Conservation (phyloP, 257 asterid genomes). For the Rubia yunnanensis region DNA sequence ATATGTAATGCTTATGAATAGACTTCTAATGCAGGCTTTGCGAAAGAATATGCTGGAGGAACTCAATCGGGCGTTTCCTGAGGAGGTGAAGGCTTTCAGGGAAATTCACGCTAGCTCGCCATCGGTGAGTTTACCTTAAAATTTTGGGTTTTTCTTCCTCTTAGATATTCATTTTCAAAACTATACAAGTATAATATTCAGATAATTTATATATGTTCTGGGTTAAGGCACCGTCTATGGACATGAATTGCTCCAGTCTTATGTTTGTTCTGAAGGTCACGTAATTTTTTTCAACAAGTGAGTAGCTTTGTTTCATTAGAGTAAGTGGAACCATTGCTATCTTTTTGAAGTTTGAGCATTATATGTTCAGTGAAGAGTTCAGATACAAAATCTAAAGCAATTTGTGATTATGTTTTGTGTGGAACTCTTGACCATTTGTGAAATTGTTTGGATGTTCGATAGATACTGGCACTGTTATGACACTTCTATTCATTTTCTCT, state of each 20-base stretch:
- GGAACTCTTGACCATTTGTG: neutral
- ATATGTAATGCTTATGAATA: too few species aligned
- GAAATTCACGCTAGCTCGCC: slow-evolving; percentile 76
- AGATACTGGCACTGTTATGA: too few species aligned
- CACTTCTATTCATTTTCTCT: neutral
- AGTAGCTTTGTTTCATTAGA: neutral
- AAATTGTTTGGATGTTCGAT: neutral
- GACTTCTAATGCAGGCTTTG: too few species aligned
- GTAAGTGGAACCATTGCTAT: neutral
- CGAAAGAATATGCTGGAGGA: too few species aligned
- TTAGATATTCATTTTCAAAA: neutral
- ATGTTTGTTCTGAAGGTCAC: too few species aligned
- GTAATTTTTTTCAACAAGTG: too few species aligned
- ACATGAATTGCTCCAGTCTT: neutral
- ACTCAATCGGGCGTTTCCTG: slow-evolving; percentile 77
- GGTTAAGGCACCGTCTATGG: neutral
- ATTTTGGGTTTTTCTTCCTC: neutral
- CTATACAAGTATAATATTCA: too few species aligned
- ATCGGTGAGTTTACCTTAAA: slow-evolving; percentile 43
- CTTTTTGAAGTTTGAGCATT: neutral
- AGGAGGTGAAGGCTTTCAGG: slow-evolving; percentile 70
- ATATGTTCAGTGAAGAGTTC: neutral
- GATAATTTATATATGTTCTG: too few species aligned
- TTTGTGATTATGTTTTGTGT: neutral
- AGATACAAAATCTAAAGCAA: neutral